A percentile compares a stretch with the other conserved stretches of the same genome.
Evolutionary conservation across 2,329 filamentous ascomycete genomes (phyloP).

Genomic region (Amesomyces nigricolor): DNA sequence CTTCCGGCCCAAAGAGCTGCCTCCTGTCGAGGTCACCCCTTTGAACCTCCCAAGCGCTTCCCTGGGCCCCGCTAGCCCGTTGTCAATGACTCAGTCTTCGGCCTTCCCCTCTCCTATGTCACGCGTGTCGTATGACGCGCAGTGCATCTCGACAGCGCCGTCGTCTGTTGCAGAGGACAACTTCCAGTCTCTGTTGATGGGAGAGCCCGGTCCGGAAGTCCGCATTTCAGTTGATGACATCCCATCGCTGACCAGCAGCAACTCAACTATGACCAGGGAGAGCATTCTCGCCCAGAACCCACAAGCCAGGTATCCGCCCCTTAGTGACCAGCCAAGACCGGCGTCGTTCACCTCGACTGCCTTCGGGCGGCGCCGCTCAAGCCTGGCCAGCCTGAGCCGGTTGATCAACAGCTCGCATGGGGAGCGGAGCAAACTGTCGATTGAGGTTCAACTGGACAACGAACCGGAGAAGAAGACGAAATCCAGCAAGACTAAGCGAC

Average conservation of each 20-base stretch:
- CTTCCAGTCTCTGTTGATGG: constrained; percentile 65
- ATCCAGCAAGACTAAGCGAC: constrained; percentile 59
- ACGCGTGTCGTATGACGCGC: constrained; percentile 63
- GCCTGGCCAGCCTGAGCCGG: constrained; percentile 69
- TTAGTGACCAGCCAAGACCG: constrained; percentile 50
- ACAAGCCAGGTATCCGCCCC: constrained; percentile 44
- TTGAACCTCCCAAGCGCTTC: constrained; percentile 41
- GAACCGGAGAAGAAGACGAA: constrained; percentile 54
- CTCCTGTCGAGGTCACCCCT: constrained; percentile 47
- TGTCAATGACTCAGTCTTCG: constrained; percentile 58
- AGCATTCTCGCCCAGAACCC: constrained; percentile 45
- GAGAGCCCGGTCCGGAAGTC: constrained; percentile 66
- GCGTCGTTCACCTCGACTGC: constrained; percentile 56
- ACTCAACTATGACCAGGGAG: constrained; percentile 70
- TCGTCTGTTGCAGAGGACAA: constrained; percentile 69
- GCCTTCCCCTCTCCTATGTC: constrained; percentile 67
- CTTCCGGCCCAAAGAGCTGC: constrained; percentile 40
- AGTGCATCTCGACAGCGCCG: constrained; percentile 67
- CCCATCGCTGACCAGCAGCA: constrained; percentile 68
- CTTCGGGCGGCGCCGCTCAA: constrained; percentile 66
- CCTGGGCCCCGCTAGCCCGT: constrained; percentile 54
- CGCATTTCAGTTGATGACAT: constrained; percentile 67
- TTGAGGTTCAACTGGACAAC: constrained; percentile 55
- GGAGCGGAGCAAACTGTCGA: constrained; percentile 68
- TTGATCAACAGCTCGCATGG: constrained; percentile 70